Conservation (phyloP, 352 stramenopile species). For the Phytophthora megakarya region DNA sequence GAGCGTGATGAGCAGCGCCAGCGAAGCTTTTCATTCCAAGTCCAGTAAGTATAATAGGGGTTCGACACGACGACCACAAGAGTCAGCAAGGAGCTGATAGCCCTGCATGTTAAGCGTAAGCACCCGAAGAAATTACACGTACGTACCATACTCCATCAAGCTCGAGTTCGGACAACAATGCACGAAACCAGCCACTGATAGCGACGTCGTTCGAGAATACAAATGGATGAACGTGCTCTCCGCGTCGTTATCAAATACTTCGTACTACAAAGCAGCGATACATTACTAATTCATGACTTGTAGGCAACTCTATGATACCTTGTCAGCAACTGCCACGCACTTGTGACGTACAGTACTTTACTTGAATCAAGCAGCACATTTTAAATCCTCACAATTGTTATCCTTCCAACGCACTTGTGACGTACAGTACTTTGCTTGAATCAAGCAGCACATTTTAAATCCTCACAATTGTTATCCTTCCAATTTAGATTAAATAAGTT, state of each 20-base stretch:
- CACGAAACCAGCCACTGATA: neutral
- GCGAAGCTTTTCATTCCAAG: constrained; percentile 28
- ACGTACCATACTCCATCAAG: constrained; percentile 20
- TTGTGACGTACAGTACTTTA: neutral
- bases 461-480: no score
- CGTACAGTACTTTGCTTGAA: no score
- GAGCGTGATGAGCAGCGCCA: constrained; percentile 22
- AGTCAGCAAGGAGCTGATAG: constrained; percentile 21
- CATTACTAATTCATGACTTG: no score
- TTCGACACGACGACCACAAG: constrained; percentile 21
- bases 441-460: no score
- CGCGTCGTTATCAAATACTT: no score
- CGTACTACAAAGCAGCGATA: no score
- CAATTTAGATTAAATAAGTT: no score
- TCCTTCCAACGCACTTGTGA: no score
- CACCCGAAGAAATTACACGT: constrained; percentile 17
- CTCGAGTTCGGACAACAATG: constrained; percentile 3
- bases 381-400: no score
- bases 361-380: no score
- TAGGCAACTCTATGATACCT: neutral
- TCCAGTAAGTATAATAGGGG: constrained; percentile 49
- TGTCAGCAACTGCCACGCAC: neutral
- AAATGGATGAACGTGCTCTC: neutral
- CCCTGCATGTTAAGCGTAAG: constrained; percentile 32
- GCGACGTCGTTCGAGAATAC: no score